Conservation (phyloP, 495 filamentous ascomycete genomes). For the Zalerion maritima region DNA sequence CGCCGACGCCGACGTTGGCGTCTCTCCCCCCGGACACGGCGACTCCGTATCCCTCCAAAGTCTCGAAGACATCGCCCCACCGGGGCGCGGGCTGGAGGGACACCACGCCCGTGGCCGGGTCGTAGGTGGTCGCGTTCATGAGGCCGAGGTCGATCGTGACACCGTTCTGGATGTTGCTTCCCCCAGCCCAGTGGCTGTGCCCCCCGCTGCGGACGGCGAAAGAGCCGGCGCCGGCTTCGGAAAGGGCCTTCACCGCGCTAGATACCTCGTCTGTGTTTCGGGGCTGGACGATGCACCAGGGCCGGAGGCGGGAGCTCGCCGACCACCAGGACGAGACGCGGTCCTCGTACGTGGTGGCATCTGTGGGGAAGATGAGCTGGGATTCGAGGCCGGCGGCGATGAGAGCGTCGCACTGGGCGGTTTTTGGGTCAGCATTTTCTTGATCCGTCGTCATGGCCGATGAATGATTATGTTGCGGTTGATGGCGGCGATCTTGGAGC, state of each 20-base stretch:
- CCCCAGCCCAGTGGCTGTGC: conserved; percentile 34
- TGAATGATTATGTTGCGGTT: too few species aligned
- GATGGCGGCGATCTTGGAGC: too few species aligned
- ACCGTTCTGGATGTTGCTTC: conserved; percentile 33
- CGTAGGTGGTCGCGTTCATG: conserved; percentile 27
- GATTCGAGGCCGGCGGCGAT: too few species aligned
- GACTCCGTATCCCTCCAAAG: conserved; percentile 29
- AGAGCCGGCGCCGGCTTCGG: conserved; percentile 15
- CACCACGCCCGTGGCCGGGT: conserved; percentile 17
- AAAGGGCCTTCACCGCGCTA: conserved; percentile 16
- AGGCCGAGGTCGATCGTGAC: conserved; percentile 39
- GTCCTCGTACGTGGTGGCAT: conserved; percentile 9
- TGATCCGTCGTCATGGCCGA: too few species aligned
- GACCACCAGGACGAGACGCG: conserved; percentile 35
- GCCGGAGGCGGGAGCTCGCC: conserved; percentile 19
- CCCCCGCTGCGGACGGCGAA: conserved; percentile 41
- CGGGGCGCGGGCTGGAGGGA: conserved; percentile 29
- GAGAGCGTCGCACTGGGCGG: too few species aligned
- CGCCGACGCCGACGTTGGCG: conserved; percentile 41
- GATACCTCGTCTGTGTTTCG: conserved; percentile 23
- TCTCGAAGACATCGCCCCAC: conserved; percentile 41
- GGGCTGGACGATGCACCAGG: conserved; percentile 30
- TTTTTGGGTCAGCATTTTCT: too few species aligned
- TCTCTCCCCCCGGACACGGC: conserved; percentile 41
- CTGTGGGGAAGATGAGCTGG: conserved; percentile 10